Evolutionary conservation across 2,329 filamentous ascomycete genomes (phyloP).

Genomic region (Trichophyton schoenleinii): DNA sequence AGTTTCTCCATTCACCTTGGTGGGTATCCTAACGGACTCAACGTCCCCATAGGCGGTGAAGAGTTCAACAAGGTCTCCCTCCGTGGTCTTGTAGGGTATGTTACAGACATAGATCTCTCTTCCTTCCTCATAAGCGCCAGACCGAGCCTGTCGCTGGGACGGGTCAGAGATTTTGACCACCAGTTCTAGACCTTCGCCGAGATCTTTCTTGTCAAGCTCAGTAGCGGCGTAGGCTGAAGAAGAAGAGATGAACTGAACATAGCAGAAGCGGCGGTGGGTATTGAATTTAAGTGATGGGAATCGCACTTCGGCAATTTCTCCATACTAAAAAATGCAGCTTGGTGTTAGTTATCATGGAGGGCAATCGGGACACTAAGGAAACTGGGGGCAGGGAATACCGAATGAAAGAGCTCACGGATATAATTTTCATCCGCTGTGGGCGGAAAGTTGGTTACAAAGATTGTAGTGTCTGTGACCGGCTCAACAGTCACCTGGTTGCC

Average conservation of each 20-base stretch:
- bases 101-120: constrained; percentile 72
- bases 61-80: constrained; percentile 55
- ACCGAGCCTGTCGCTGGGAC: constrained; percentile 59
- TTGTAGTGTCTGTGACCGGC: constrained; percentile 62
- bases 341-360: not conserved
- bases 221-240: constrained; percentile 60
- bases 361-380: not conserved
- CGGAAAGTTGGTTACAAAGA: constrained; percentile 88
- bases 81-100: constrained; percentile 48
- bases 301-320: constrained; percentile 71
- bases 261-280: constrained; percentile 82
- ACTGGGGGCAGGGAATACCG: constrained; percentile 23
- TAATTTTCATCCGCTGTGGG: constrained; percentile 38
- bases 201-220: constrained; percentile 54
- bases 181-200: constrained; percentile 58
- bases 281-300: constrained; percentile 89
- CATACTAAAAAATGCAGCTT: constrained; percentile 41
- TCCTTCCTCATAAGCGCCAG: constrained; percentile 71
- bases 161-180: constrained; percentile 78
- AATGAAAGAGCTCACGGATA: constrained; percentile 45
- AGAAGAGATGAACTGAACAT: constrained; percentile 69
- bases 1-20: constrained; percentile 53
- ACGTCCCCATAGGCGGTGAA: constrained; percentile 69
- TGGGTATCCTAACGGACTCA: constrained; percentile 58
- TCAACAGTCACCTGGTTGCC: constrained; percentile 61